Evolutionary conservation across 352 stramenopile species (phyloP).

Genomic region (Phytopythium cucurbitacearum): DNA sequence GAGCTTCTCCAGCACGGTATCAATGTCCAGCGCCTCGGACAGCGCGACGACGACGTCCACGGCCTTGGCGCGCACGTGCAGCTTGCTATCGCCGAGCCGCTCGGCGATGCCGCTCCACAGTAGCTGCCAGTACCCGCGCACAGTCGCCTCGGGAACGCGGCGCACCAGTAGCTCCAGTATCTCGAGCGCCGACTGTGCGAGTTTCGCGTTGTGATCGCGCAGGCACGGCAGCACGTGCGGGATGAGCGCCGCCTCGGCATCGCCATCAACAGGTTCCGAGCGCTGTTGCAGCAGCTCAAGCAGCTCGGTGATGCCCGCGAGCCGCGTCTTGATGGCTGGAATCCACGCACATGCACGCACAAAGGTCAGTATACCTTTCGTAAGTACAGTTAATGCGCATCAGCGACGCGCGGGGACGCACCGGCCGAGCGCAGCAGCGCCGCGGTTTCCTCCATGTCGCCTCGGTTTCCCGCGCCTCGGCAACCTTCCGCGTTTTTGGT

Average conservation of each 20-base stretch:
- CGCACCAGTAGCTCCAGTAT: slow-evolving; percentile 52
- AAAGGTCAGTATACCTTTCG: background rate
- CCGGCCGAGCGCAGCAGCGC: slow-evolving; percentile 56
- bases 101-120: slow-evolving; percentile 71
- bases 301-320: slow-evolving; percentile 57
- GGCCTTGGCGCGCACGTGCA: slow-evolving; percentile 65
- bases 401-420: slow-evolving; percentile 11
- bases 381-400: background rate
- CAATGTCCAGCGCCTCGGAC: slow-evolving; percentile 60
- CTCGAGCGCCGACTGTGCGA: slow-evolving; percentile 58
- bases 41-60: slow-evolving; percentile 69
- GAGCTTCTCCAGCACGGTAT: slow-evolving; percentile 49
- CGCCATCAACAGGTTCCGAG: too few species aligned
- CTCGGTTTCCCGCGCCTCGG: background rate
- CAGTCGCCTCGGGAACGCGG: slow-evolving; percentile 33
- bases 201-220: slow-evolving; percentile 83
- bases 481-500: background rate
- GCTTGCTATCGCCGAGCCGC: slow-evolving; percentile 75
- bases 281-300: slow-evolving; percentile 29
- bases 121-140: slow-evolving; percentile 52
- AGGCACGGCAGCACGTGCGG: slow-evolving; percentile 64
- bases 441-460: slow-evolving; percentile 44
- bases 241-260: slow-evolving; percentile 32
- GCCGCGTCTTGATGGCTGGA: slow-evolving; percentile 79
- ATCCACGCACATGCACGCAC: background rate